Evolutionary conservation across 2,329 filamentous ascomycete species (phyloP).

Genomic region (Cordyceps fumosorosea): DNA sequence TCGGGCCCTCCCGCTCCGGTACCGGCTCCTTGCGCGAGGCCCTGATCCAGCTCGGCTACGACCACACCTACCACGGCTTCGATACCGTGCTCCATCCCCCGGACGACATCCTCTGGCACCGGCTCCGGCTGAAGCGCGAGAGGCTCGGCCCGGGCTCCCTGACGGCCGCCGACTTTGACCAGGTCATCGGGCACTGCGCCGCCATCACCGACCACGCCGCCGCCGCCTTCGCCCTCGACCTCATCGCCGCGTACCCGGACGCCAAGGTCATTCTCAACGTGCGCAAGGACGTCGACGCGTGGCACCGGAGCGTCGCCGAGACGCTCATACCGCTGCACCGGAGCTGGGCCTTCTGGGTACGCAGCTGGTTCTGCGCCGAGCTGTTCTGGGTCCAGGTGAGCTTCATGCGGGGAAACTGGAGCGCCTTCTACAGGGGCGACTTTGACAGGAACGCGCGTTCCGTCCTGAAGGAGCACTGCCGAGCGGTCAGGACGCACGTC

Average conservation of each 20-base stretch:
- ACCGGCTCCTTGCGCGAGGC: constrained; percentile 9
- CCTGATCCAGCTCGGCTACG: constrained; percentile 8
- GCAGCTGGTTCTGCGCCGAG: constrained; percentile 23
- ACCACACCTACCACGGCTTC: constrained; percentile 9
- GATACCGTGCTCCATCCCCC: constrained; percentile 4
- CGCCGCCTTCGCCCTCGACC: constrained; percentile 12
- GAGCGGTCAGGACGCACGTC: not conserved
- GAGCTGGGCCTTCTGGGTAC: constrained; percentile 13
- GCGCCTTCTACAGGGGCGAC: not conserved
- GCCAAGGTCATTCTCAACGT: constrained; percentile 39
- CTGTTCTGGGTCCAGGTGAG: constrained; percentile 22
- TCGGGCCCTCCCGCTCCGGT: constrained; percentile 9
- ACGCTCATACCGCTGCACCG: constrained; percentile 16
- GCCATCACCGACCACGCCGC: constrained; percentile 11
- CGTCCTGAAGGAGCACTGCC: not conserved
- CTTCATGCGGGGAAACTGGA: not conserved
- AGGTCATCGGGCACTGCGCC: constrained; percentile 10
- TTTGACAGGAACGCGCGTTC: not conserved
- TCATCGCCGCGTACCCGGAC: constrained; percentile 23
- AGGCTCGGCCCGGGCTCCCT: not conserved
- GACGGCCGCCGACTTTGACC: constrained; percentile 10
- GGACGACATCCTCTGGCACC: constrained; percentile 1
- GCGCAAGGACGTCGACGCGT: constrained; percentile 29
- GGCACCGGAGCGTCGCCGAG: constrained; percentile 27
- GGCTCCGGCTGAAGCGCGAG: not conserved